A percentile compares a stretch with the other conserved stretches of the same genome.
Evolutionary conservation across 176 grass and related monocot species (phyloP).

Genomic region (Olyra latifolia): DNA sequence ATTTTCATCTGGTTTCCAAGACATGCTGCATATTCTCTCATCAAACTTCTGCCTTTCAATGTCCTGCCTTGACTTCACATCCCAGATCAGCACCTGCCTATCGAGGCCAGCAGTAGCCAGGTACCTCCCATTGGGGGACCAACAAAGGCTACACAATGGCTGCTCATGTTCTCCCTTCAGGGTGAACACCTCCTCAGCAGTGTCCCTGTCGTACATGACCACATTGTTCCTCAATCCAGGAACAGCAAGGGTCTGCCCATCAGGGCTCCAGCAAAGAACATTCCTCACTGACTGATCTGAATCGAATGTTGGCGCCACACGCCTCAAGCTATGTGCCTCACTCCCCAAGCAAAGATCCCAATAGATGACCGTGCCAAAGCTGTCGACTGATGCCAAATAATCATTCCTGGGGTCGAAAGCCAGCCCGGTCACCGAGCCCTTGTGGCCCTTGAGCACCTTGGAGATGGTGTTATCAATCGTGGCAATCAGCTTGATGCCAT

Average conservation of each 20-base stretch:
- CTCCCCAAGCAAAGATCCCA: conserved; percentile 75
- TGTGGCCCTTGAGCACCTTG: conserved; percentile 96
- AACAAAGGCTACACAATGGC: conserved; percentile 68
- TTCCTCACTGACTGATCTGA: conserved; percentile 55
- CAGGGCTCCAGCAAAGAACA: conserved; percentile 74
- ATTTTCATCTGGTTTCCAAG: conserved; percentile 90
- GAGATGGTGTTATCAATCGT: conserved; percentile 89
- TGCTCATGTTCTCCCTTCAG: conserved; percentile 91
- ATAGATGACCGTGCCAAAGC: conserved; percentile 75
- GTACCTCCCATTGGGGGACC: conserved; percentile 92
- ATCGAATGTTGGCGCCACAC: conserved; percentile 63
- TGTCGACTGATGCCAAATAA: conserved; percentile 81
- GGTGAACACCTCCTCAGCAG: conserved; percentile 67
- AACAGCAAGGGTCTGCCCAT: conserved; percentile 79
- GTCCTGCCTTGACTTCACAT: conserved; percentile 90
- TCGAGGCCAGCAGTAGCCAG: conserved; percentile 77
- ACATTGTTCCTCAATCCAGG: conserved; percentile 89
- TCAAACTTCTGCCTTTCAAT: conserved; percentile 94
- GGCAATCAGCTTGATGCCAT: conserved; percentile 88
- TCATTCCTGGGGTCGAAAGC: conserved; percentile 85
- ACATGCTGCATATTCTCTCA: conserved; percentile 66
- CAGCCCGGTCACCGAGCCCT: conserved; percentile 63
- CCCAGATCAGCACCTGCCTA: conserved; percentile 90
- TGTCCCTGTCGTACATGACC: conserved; percentile 94
- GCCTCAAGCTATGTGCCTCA: conserved; percentile 49